Base-by-base conservation (phyloP, 2,329 filamentous ascomycete genomes). In the Phaeosphaeriaceae sp. region DNA sequence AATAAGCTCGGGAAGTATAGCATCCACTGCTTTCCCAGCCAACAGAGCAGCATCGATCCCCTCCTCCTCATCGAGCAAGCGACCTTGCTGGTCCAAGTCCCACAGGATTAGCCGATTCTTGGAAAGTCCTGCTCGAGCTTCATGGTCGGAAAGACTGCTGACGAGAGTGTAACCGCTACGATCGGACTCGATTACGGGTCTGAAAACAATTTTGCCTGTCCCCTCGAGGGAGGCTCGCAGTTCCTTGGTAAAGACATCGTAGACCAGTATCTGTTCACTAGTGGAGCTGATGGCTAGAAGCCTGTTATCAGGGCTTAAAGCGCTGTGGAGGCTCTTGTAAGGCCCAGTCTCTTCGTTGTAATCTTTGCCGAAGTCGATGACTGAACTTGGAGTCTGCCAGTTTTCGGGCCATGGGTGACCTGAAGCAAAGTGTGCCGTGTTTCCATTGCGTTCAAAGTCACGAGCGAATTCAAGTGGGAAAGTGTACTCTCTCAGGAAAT, bases 71-170 rank as follows among this genome's bases (percentile, higher is more conserved):
- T 69, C 70, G 0, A 75, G 35, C 17, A 68, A 52, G 21, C 69
- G 69, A 0, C 72, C 73, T 30, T 71, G 60, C 19, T 62, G 58
- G 28, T 74, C 69, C 1, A 75, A 56, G 9, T 74, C 70, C 70
- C 72, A 75, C 28, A 75, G 54, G 0, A 69, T 64, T 4, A 75
- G 61, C 28, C 55, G 54, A 30, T 58, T 56, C 5, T 54, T 17
- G 30, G 50, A n/a, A 9, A 17, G 21, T 10, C 6, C 26, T 22
- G 21, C 11, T 0, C 54, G 55, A 15, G 32, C 30, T 3, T 49
- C 49, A 32, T 49, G 50, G 15, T 63, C 51, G 3, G 58, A 43
- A 11, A 64, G 48, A 24, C 59, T 64, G 55, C 68, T 67, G 13
- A 69, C 19, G 7, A 74, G 54, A 23, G 58, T 66, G n/a, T 75